Percentiles rank a stretch among this genome's conserved stretches.
These are phyloP conservation scores for Raphanus sativus DNA, from an alignment of 345 rosid genomes.

Conservation along the genomic window DNA sequence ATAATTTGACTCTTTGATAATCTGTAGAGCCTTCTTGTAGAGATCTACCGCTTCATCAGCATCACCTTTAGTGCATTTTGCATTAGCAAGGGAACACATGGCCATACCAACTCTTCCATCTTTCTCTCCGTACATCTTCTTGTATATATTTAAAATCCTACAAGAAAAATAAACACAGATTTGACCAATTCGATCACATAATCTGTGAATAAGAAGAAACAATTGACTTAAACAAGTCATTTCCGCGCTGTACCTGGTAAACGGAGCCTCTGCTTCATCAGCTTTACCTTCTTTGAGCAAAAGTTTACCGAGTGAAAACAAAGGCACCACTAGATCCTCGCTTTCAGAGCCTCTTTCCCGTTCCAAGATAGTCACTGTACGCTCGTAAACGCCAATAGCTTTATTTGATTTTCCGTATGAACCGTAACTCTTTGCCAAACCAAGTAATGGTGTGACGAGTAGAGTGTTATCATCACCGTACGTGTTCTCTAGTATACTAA, in stretches of 20 bases:
- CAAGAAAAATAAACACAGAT: not conserved
- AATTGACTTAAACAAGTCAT: constrained; percentile 12
- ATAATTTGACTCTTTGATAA: constrained; percentile 65
- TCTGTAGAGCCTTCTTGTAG: constrained; percentile 61
- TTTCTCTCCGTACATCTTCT: constrained; percentile 56
- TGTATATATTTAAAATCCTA: constrained; percentile 68
- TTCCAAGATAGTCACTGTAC: constrained; percentile 60
- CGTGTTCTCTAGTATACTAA: constrained; percentile 50
- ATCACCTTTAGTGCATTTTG: constrained; percentile 74
- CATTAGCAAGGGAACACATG: constrained; percentile 76
- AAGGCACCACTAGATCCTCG: constrained; percentile 70
- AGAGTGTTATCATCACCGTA: constrained; percentile 59
- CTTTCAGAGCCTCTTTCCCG: constrained; percentile 62
- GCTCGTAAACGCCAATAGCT: constrained; percentile 58
- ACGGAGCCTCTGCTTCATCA: constrained; percentile 56
- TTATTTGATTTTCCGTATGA: constrained; percentile 55
- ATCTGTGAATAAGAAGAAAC: constrained; percentile 8
- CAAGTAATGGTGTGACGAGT: constrained; percentile 72
- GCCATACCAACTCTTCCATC: constrained; percentile 86
- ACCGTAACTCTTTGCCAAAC: constrained; percentile 72
- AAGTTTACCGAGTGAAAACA: constrained; percentile 73
- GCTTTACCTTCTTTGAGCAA: constrained; percentile 70
- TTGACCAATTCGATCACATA: not conserved
- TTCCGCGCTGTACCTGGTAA: constrained; percentile 49
- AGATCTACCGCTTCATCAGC: constrained; percentile 64